Percentiles rank a stretch among this genome's conserved stretches.
These are phyloP conservation scores for Xylaria sp. DNA, from an alignment of 2,329 filamentous ascomycete species.

Conservation along the genomic window DNA sequence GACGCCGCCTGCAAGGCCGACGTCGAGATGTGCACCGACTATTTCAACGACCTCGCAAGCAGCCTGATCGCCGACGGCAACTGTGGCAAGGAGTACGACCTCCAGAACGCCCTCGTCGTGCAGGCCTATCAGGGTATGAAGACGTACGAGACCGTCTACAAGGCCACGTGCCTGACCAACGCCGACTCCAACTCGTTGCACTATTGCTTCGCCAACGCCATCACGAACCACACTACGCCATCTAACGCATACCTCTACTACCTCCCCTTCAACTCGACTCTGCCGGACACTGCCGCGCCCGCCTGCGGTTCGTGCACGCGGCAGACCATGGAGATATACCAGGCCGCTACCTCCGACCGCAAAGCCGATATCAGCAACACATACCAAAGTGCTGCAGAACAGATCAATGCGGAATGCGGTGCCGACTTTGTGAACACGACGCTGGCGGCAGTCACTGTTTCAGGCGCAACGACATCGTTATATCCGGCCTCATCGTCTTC, in stretches of 20 bases:
- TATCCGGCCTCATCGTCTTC: slow-evolving; percentile 35
- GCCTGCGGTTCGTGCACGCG: slow-evolving; percentile 80
- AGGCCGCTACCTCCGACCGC: slow-evolving; percentile 72
- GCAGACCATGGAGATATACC: slow-evolving; percentile 84
- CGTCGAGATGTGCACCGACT: slow-evolving; percentile 69
- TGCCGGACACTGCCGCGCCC: slow-evolving; percentile 75
- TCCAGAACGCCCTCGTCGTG: slow-evolving; percentile 74
- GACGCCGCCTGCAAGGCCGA: slow-evolving; percentile 80
- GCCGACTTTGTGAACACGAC: slow-evolving; percentile 66
- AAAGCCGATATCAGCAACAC: slow-evolving; percentile 73
- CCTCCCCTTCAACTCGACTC: slow-evolving; percentile 77
- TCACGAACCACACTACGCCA: slow-evolving; percentile 76
- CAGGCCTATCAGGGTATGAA: slow-evolving; percentile 80
- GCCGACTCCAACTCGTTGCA: slow-evolving; percentile 67
- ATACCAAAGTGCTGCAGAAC: slow-evolving; percentile 76
- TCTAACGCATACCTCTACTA: slow-evolving; percentile 86
- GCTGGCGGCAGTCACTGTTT: slow-evolving; percentile 52
- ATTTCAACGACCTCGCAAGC: slow-evolving; percentile 72
- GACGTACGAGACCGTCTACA: slow-evolving; percentile 81
- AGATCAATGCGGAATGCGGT: slow-evolving; percentile 75
- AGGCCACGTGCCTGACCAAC: slow-evolving; percentile 81
- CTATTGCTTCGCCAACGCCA: slow-evolving; percentile 86
- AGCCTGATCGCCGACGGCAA: slow-evolving; percentile 70
- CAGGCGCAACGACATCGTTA: slow-evolving; percentile 34
- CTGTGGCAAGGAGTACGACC: slow-evolving; percentile 77